Percentiles rank a stretch among this genome's conserved stretches.
Conservation (phyloP, 257 asterid genomes). For the Ophiorrhiza pumila region DNA sequence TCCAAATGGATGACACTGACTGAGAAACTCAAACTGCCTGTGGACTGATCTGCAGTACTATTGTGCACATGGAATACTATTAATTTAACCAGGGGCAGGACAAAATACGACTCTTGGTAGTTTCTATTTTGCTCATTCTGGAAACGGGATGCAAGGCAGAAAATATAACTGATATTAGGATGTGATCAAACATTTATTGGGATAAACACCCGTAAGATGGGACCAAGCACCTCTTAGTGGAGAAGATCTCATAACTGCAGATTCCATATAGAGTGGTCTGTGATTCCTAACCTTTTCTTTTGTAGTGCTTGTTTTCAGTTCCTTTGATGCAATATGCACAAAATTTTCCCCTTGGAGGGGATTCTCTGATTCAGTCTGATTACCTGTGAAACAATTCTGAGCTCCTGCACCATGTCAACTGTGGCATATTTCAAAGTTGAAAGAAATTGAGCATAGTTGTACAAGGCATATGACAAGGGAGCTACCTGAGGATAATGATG, state of each 20-base stretch:
- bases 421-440: conserved; percentile 14
- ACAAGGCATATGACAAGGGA: conserved; percentile 12
- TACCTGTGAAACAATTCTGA: conserved; percentile 32
- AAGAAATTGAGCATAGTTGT: conserved; percentile 17
- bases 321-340: conserved; percentile 40
- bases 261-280: neutral
- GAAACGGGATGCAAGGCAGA: too few species aligned
- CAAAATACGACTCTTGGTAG: too few species aligned
- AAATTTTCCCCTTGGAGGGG: conserved; percentile 25
- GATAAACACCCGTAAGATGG: too few species aligned
- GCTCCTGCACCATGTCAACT: conserved; percentile 37
- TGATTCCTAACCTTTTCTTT: conserved; percentile 53
- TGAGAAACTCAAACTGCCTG: too few species aligned
- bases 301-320: conserved; percentile 45
- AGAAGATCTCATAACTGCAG: neutral
- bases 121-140: too few species aligned
- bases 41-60: too few species aligned
- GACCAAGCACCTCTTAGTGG: too few species aligned
- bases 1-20: too few species aligned
- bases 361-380: conserved; percentile 32
- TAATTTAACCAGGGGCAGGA: too few species aligned
- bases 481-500: conserved; percentile 42
- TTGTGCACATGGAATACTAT: too few species aligned
- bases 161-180: too few species aligned
- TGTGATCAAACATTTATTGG: too few species aligned